Evolutionary conservation across 345 rosid species (phyloP).

Genomic region (Mallotus nudiflorus): DNA sequence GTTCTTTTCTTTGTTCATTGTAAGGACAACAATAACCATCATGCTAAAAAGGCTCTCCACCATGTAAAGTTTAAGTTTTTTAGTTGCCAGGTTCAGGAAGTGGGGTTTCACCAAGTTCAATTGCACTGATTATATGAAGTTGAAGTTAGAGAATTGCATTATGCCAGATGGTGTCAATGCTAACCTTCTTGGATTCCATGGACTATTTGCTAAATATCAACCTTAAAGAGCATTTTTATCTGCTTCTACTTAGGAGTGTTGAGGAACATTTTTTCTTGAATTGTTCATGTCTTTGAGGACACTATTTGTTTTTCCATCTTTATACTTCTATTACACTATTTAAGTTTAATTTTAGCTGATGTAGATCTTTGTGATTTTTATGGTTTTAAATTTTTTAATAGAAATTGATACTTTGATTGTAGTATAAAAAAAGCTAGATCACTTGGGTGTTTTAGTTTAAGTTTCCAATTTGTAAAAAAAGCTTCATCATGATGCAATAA

Average conservation of each 20-base stretch:
- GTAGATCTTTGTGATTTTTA: not conserved
- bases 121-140: constrained; percentile 52
- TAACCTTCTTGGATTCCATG: constrained; percentile 77
- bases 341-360: constrained; percentile 1
- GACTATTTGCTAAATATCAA: constrained; percentile 56
- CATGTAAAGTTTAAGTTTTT: constrained; percentile 79
- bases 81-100: constrained; percentile 76
- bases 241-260: constrained; percentile 34
- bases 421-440: no score
- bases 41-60: constrained; percentile 80
- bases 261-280: not conserved
- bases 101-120: constrained; percentile 76
- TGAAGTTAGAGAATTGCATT: constrained; percentile 61
- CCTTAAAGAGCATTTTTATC: constrained; percentile 59
- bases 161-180: constrained; percentile 72
- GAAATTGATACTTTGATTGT: not conserved
- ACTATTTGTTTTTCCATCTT: not conserved
- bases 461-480: no score
- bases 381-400: not conserved
- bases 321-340: not conserved
- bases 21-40: constrained; percentile 60
- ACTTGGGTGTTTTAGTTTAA: no score
- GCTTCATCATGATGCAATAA: no score
- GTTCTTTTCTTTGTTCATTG: constrained; percentile 76
- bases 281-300: not conserved